Base-by-base conservation (phyloP, 2,329 filamentous ascomycete species). In the Macrophomina phaseolina region DNA sequence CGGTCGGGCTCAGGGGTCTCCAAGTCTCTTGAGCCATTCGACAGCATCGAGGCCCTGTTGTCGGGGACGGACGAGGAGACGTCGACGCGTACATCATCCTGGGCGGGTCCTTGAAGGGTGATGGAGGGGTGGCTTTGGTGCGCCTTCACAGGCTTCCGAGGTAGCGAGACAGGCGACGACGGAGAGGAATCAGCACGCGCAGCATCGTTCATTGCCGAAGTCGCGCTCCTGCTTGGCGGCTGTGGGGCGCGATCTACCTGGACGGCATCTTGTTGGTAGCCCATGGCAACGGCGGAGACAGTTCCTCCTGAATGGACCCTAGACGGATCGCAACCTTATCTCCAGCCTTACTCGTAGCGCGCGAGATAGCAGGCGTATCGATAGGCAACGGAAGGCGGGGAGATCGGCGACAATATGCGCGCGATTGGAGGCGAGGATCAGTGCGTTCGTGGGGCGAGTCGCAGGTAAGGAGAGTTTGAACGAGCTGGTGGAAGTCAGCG, bases 21-120 rank as follows among this genome's bases (percentile, higher is more conserved):
- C 6, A 69, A 16, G 38, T 79, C 77, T 67, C 76, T 68, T 4
- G 77, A 79, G 0, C 73, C 70, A 67, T 75, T 79, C 12, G 72
- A 69, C 42, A 70, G 69, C 23, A 76, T 67, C 46, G 77, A 78
- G 11, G 77, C 72, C 34, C 75, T 74, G 6, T 74, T 73, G 38
- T 73, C 71, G 30, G 46, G 61, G 28, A 71, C 72, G 61, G 70
- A 69, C 45, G 75, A 72, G 53, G 75, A 72, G 56, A 73, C 68
- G 66, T 77, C 75, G 32, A 75, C 73, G 68, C 72, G 70, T 65
- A 76, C 72, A 53, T 68, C 75, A 69, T 77, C 74, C 14, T 75
- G 75, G 7, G 77, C 73, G 12, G 66, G 38, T 12, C 51, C 56
- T 53, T 67, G 66, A 12, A 69, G 53, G 16, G 76, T 74, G 8